Conservation (phyloP, 192 early-diverging fungal genomes). For the Dissophora ornata region DNA sequence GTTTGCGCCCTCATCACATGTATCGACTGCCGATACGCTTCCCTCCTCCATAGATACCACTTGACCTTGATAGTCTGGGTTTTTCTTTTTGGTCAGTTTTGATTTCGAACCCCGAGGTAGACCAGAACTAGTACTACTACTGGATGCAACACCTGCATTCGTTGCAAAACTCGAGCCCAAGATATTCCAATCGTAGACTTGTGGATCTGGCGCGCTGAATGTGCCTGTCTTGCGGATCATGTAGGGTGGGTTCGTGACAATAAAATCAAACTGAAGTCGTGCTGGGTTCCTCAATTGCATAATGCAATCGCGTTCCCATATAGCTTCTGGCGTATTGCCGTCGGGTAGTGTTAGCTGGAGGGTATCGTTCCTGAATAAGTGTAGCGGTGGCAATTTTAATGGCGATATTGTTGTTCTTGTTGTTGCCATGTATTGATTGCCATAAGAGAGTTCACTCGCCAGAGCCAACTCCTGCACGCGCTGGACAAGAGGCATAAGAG, state of each 20-base stretch:
- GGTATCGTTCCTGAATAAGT: constrained; percentile 67
- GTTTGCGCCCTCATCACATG: constrained; percentile 6
- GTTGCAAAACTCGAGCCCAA: constrained; percentile 33
- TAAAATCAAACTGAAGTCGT: constrained; percentile 62
- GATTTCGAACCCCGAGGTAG: neutral
- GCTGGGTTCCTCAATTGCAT: constrained; percentile 50
- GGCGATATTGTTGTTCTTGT: too few species aligned
- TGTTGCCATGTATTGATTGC: too few species aligned
- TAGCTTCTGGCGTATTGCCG: constrained; percentile 6
- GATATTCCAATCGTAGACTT: constrained; percentile 60
- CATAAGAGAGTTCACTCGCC: too few species aligned
- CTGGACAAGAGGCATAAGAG: constrained; percentile 61
- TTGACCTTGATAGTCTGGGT: too few species aligned
- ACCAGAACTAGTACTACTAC: neutral
- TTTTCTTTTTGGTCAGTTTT: neutral
- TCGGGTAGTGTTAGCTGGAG: constrained; percentile 57
- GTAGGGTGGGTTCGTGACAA: constrained; percentile 72
- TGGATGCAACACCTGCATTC: neutral
- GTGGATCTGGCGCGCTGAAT: constrained; percentile 60
- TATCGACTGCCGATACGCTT: neutral
- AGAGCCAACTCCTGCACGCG: constrained; percentile 26
- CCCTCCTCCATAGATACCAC: neutral
- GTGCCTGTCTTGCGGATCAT: constrained; percentile 70
- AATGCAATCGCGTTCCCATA: constrained; percentile 59
- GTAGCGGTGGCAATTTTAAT: constrained; percentile 11